Evolutionary conservation across 169 alveolate genomes (phyloP).

Genomic region (Plasmodium falciparum): DNA sequence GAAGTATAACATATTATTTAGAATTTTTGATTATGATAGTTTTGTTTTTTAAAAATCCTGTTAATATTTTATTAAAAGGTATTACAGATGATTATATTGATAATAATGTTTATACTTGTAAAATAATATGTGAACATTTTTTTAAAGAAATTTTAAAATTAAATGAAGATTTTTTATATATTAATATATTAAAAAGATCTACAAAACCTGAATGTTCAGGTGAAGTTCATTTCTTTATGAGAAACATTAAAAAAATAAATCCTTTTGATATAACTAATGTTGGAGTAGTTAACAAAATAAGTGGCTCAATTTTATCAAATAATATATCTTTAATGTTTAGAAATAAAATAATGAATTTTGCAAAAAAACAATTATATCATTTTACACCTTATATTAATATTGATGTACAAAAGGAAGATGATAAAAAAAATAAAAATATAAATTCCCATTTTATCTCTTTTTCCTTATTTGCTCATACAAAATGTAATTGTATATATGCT

Average conservation of each 20-base stretch:
- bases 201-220: conserved; percentile 47
- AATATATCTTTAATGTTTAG: conserved; percentile 52
- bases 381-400: conserved; percentile 68
- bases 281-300: conserved; percentile 69
- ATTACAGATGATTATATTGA: conserved; percentile 73
- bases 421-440: conserved; percentile 7
- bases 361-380: conserved; percentile 36
- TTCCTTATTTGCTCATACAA: conserved; percentile 74
- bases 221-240: conserved; percentile 72
- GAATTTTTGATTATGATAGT: conserved; percentile 73
- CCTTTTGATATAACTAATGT: conserved; percentile 58
- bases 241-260: conserved; percentile 32
- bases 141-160: conserved; percentile 66
- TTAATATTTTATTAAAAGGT: conserved; percentile 69
- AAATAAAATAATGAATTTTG: conserved; percentile 61
- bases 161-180: conserved; percentile 46
- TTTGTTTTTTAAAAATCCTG: conserved; percentile 75
- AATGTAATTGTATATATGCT: conserved; percentile 48
- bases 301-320: conserved; percentile 43
- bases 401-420: conserved; percentile 20
- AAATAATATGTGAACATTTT: conserved; percentile 64
- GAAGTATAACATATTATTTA: conserved; percentile 65
- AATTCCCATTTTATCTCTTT: conserved; percentile 49
- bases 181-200: conserved; percentile 68
- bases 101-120: conserved; percentile 60